Conservation (phyloP, 2,329 filamentous ascomycete species). For the Trichoderma polysporum region DNA sequence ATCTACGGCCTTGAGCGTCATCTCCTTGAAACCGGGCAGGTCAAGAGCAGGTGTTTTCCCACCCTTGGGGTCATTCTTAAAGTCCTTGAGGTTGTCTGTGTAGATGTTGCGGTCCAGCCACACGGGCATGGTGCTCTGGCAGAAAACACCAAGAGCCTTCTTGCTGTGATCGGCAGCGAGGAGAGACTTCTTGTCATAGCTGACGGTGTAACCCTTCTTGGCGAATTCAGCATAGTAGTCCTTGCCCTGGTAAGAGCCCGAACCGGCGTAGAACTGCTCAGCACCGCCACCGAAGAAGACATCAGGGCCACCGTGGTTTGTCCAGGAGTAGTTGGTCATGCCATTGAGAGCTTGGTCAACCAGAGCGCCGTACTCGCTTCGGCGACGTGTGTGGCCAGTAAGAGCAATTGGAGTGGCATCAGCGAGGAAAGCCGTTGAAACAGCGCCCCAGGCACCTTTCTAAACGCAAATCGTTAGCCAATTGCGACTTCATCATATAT, state of each 20-base stretch:
- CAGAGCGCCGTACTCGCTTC: conserved; percentile 67
- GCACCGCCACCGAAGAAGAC: conserved; percentile 82
- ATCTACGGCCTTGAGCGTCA: conserved; percentile 84
- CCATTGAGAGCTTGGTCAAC: conserved; percentile 76
- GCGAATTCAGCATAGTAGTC: conserved; percentile 79
- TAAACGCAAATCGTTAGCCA: conserved; percentile 23
- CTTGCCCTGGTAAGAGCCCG: conserved; percentile 64
- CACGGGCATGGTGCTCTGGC: conserved; percentile 70
- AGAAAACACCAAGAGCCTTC: conserved; percentile 76
- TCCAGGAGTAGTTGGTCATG: conserved; percentile 79
- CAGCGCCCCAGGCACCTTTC: conserved; percentile 60
- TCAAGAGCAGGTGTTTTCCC: conserved; percentile 64
- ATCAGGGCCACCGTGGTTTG: conserved; percentile 69
- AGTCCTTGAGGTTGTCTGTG: conserved; percentile 63
- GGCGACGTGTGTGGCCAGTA: conserved; percentile 69
- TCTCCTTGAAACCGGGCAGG: conserved; percentile 81
- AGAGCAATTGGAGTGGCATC: conserved; percentile 81
- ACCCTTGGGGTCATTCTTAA: conserved; percentile 69
- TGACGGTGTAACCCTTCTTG: conserved; percentile 69
- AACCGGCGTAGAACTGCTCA: conserved; percentile 71
- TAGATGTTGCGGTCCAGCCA: conserved; percentile 88
- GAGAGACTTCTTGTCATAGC: conserved; percentile 72
- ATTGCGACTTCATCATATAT: conserved; percentile 18
- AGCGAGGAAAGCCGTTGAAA: conserved; percentile 77
- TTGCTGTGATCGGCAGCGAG: conserved; percentile 54